phyloP scores from a whole-genome alignment of 2,329 filamentous ascomycete genomes.

The Arthroderma sp. region DNA sequence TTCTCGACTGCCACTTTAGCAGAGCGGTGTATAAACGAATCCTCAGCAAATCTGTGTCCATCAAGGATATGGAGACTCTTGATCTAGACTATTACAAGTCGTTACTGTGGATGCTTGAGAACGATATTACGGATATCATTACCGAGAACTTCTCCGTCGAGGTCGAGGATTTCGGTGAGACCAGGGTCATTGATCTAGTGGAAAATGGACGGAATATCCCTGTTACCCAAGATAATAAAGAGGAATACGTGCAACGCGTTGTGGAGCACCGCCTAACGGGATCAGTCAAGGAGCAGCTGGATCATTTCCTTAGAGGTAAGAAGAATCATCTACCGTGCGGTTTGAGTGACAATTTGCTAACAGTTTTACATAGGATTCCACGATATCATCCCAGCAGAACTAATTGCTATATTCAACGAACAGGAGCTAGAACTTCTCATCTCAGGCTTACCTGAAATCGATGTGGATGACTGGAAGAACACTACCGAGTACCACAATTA shows the following conservation, averaged over 20 bases:
- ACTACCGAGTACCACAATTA: conserved; percentile 99
- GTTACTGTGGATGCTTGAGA: conserved; percentile 93
- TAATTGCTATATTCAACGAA: conserved; percentile 96
- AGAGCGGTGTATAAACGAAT: conserved; percentile 97
- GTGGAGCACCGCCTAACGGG: conserved; percentile 87
- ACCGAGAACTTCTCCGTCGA: conserved; percentile 93
- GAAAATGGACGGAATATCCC: conserved; percentile 79
- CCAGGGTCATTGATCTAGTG: conserved; percentile 72
- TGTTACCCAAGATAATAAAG: conserved; percentile 96
- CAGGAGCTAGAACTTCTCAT: conserved; percentile 94
- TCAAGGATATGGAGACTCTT: conserved; percentile 99
- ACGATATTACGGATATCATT: conserved; percentile 96
- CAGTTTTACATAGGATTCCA: conserved; percentile 57
- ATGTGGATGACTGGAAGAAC: conserved; percentile 97
- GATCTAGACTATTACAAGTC: conserved; percentile 99
- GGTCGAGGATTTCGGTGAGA: conserved; percentile 85
- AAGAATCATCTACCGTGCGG: conserved; percentile 3
- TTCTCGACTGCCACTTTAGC: conserved; percentile 97
- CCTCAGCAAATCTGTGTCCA: conserved; percentile 81
- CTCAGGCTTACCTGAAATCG: conserved; percentile 91
- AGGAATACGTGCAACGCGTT: conserved; percentile 87
- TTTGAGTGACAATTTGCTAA: background rate
- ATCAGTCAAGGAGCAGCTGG: conserved; percentile 87
- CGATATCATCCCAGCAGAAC: conserved; percentile 87
- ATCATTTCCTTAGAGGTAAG: conserved; percentile 74